phyloP scores from a whole-genome alignment of 1,284 basidiomycete genomes.

The Clitocybe nebularis region DNA sequence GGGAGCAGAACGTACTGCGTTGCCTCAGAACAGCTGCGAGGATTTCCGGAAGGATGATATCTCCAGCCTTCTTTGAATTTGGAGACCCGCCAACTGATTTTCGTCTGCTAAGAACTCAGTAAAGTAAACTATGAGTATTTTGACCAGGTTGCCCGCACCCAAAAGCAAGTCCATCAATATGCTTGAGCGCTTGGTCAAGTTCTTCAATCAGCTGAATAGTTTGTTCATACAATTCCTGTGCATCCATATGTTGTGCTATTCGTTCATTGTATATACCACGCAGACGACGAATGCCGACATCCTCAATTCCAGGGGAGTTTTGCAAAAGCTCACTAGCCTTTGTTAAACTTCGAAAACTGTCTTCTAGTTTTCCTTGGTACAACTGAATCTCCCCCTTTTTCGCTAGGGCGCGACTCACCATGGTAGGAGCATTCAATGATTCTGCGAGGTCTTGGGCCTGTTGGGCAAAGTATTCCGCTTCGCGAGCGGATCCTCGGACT shows the following conservation, averaged over 20 bases:
- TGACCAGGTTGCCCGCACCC: slow-evolving; percentile 32
- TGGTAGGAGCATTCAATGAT: slow-evolving; percentile 59
- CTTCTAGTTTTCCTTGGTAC: slow-evolving; percentile 53
- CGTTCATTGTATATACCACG: slow-evolving; percentile 57
- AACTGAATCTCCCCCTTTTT: slow-evolving; percentile 67
- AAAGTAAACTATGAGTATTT: not conserved
- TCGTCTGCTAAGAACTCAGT: slow-evolving; percentile 33
- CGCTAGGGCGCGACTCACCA: slow-evolving; percentile 61
- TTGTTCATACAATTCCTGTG: slow-evolving; percentile 48
- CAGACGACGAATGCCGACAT: slow-evolving; percentile 59
- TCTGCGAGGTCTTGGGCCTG: slow-evolving; percentile 70
- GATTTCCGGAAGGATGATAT: slow-evolving; percentile 64
- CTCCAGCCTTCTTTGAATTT: slow-evolving; percentile 31
- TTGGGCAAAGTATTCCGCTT: slow-evolving; percentile 78
- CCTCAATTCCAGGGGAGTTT: slow-evolving; percentile 48
- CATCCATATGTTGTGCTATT: slow-evolving; percentile 43
- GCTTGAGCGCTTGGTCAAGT: slow-evolving; percentile 49
- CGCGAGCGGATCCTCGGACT: slow-evolving; percentile 72
- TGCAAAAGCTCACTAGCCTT: slow-evolving; percentile 47
- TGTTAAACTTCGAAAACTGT: slow-evolving; percentile 48
- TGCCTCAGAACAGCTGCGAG: slow-evolving; percentile 67
- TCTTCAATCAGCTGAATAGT: slow-evolving; percentile 55
- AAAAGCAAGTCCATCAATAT: slow-evolving; percentile 43
- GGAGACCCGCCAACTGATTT: slow-evolving; percentile 37
- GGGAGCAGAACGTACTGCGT: slow-evolving; percentile 54